These are phyloP conservation scores for Penicillium sp. DNA, from an alignment of 2,329 filamentous ascomycete genomes.

Conservation along the genomic window DNA sequence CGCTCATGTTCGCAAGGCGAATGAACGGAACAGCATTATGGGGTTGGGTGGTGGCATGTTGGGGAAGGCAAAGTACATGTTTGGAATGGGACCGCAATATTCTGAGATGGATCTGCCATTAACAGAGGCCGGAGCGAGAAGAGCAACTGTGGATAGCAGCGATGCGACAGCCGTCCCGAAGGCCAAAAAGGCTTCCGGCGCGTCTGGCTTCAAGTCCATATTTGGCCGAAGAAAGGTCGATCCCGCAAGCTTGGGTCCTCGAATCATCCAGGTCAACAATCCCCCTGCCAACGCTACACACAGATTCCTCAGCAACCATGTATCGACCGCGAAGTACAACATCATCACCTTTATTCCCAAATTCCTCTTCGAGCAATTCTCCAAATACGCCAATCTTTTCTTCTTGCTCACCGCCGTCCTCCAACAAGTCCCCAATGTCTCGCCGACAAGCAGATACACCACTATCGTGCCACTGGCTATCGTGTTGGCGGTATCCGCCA, in stretches of 20 bases:
- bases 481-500: conserved; percentile 89
- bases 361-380: conserved; percentile 97
- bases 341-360: conserved; percentile 89
- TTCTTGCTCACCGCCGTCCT: conserved; percentile 96
- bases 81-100: conserved; percentile 83
- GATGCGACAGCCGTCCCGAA: conserved; percentile 45
- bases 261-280: conserved; percentile 95
- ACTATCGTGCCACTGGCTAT: conserved; percentile 92
- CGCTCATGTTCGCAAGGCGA: conserved; percentile 56
- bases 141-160: conserved; percentile 46
- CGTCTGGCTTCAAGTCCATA: conserved; percentile 86
- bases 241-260: conserved; percentile 84
- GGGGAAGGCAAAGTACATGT: conserved; percentile 82
- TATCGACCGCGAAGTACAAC: conserved; percentile 98
- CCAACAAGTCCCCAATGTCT: conserved; percentile 93
- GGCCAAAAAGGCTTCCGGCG: conserved; percentile 61
- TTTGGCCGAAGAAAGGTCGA: conserved; percentile 83
- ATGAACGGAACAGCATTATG: conserved; percentile 85
- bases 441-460: conserved; percentile 91
- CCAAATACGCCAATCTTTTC: conserved; percentile 98
- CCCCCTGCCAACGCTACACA: conserved; percentile 84
- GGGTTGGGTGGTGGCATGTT: conserved; percentile 82
- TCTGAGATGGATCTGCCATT: conserved; percentile 98
- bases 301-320: conserved; percentile 94
- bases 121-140: conserved; percentile 69